phyloP scores from a whole-genome alignment of 108 stramenopile genomes.

The Parmales sp. region DNA sequence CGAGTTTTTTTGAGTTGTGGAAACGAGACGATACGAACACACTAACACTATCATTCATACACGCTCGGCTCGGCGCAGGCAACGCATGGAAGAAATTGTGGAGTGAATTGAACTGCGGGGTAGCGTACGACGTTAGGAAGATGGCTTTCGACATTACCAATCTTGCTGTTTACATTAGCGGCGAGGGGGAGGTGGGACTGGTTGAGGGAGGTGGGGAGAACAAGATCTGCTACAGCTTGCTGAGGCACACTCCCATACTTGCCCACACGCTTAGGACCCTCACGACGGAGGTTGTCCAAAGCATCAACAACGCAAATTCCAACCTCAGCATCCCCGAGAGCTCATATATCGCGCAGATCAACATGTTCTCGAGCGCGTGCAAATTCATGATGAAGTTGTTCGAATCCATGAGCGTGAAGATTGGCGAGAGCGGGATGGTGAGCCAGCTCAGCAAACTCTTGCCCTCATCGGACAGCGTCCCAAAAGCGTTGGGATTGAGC shows the following conservation, averaged over 20 bases:
- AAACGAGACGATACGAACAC: no score
- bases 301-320: no score
- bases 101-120: not conserved
- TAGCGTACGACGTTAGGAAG: not conserved
- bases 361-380: no score
- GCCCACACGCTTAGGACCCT: not conserved
- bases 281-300: conserved; percentile 5
- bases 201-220: not conserved
- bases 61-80: no score
- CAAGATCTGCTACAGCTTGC: not conserved
- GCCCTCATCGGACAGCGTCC: no score
- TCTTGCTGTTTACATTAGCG: not conserved
- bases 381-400: no score
- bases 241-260: not conserved
- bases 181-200: not conserved
- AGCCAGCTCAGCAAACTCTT: not conserved
- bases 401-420: not conserved
- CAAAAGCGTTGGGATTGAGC: no score
- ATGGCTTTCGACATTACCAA: not conserved
- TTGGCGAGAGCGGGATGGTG: not conserved
- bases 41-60: no score
- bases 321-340: no score
- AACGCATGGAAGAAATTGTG: not conserved
- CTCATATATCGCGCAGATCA: no score
- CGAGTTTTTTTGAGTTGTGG: no score